Evolutionary conservation across 257 asterid genomes (phyloP), one percentile per base, ranked within the genome.

Genomic region (Haberlea rhodopensis): DNA sequence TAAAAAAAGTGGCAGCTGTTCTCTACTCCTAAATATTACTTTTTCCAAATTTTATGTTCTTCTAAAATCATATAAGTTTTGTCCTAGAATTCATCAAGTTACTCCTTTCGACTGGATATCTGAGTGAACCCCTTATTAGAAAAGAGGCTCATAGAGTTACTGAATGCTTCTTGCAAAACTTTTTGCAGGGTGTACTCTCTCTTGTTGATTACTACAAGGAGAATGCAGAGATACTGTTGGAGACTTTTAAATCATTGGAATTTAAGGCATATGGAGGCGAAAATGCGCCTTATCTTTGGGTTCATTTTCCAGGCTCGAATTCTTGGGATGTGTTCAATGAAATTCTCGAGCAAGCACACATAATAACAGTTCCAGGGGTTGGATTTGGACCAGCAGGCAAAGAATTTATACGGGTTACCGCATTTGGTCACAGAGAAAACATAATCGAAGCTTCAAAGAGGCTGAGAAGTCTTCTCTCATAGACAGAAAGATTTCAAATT

Each of bases 361-460:
- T 91, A 57, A 80, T 83, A 48, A 91, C 96, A 34, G 87, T 84
- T 65, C 97, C 97, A 16, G 97, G 96, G 27, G 86, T 85, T 58
- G 96, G 97, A 23, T 91, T 91, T 69, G 97, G 97, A 43, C 97
- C 97, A 15, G 91, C 80, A 34, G 97, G 97, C 21, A 88, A 85
- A 81, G 96, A 80, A 62, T 91, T 82, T 55, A 79, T 86, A 43
- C 79, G 97, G 75, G 82, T 91, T 61, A 76, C 95, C 32, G 96
- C 95, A 45, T 88, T 91, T 46, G 96, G 96, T 29, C 89, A 69
- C 65, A 81, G 94, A 80, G 84, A 86, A 19, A 68, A 67, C 22
- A 82, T 88, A 48, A 62, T 84, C 3, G 96, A 91, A 75, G 97
- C 97, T 71, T 81, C 95, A 21, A 75, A 25, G 51, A 87, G 96